Conservation (phyloP, 495 filamentous ascomycete genomes). For the Evansstolkia leycettana region DNA sequence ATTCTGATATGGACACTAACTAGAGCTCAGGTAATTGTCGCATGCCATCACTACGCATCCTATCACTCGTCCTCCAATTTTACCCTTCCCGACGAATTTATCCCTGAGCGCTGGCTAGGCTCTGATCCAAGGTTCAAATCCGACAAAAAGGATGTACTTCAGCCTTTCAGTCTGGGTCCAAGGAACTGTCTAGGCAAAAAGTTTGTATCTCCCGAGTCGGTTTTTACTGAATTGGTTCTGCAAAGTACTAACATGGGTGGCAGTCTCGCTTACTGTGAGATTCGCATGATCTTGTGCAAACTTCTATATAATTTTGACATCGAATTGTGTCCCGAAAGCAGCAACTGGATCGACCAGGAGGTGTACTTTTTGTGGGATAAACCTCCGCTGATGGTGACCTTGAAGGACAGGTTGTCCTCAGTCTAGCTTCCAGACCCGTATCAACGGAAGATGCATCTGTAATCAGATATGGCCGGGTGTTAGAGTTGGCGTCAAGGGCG, state of each 20-base stretch:
- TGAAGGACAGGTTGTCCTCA: not conserved
- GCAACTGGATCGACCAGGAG: constrained; percentile 30
- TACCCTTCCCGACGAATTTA: constrained; percentile 20
- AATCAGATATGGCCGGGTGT: no score
- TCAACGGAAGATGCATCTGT: no score
- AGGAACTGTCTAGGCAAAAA: constrained; percentile 31
- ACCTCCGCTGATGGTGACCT: constrained; percentile 19
- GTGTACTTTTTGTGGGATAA: constrained; percentile 35
- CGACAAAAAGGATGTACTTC: constrained; percentile 24
- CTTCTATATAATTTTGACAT: constrained; percentile 43
- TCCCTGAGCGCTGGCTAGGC: constrained; percentile 35
- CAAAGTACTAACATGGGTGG: no score
- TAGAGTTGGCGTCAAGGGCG: no score
- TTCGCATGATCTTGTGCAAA: constrained; percentile 38
- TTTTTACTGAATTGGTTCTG: not conserved
- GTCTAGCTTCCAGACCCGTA: no score
- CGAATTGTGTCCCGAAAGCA: constrained; percentile 16
- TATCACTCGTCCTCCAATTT: constrained; percentile 24
- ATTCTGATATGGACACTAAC: no score
- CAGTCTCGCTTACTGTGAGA: constrained; percentile 44
- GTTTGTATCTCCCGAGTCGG: constrained; percentile 9
- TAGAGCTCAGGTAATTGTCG: constrained; percentile 14
- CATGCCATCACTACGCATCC: constrained; percentile 25
- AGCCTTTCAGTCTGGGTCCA: constrained; percentile 31
- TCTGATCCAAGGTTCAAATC: constrained; percentile 12